Percentiles rank a stretch among this genome's conserved stretches.
These are phyloP conservation scores for Fagopyrum homotropicum DNA, from an alignment of 148 eudicot genomes.

Conservation along the genomic window DNA sequence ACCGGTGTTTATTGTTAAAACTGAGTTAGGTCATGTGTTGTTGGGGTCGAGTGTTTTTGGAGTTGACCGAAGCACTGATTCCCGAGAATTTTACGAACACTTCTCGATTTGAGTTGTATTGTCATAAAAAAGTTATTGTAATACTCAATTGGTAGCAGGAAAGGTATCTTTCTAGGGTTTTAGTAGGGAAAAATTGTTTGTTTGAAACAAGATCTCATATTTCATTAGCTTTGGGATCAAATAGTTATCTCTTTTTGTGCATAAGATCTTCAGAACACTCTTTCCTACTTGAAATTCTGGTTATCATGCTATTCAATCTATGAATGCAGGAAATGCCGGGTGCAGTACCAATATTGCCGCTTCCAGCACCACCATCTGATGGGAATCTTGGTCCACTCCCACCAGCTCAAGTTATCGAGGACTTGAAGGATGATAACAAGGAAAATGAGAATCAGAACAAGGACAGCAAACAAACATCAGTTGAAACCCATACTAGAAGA, in stretches of 20 bases:
- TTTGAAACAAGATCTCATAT: too few relatives aligned
- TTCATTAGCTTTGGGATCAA: too few relatives aligned
- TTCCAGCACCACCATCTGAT: constrained; percentile 72
- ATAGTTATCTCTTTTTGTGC: not conserved
- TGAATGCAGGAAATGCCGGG: constrained; percentile 34
- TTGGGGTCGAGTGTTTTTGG: too few relatives aligned
- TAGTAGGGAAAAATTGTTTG: too few relatives aligned
- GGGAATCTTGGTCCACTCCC: constrained; percentile 70
- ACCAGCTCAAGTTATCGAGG: constrained; percentile 37
- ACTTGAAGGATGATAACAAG: constrained; percentile 24
- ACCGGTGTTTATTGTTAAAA: too few relatives aligned
- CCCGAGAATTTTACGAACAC: too few relatives aligned
- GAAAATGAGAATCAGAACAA: constrained; percentile 33
- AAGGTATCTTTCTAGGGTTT: too few relatives aligned
- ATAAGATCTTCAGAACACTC: not conserved
- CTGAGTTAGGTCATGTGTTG: too few relatives aligned
- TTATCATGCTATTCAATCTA: not conserved
- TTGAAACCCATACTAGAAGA: constrained; percentile 54
- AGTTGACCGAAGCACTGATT: too few relatives aligned
- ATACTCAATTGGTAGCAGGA: too few relatives aligned
- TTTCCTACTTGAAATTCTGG: not conserved
- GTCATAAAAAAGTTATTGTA: too few relatives aligned
- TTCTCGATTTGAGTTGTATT: too few relatives aligned
- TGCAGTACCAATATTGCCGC: constrained; percentile 47
- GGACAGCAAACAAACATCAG: constrained; percentile 26